Evolutionary conservation across 179 eudicot species (phyloP).

Genomic region (Spinacia oleracea): DNA sequence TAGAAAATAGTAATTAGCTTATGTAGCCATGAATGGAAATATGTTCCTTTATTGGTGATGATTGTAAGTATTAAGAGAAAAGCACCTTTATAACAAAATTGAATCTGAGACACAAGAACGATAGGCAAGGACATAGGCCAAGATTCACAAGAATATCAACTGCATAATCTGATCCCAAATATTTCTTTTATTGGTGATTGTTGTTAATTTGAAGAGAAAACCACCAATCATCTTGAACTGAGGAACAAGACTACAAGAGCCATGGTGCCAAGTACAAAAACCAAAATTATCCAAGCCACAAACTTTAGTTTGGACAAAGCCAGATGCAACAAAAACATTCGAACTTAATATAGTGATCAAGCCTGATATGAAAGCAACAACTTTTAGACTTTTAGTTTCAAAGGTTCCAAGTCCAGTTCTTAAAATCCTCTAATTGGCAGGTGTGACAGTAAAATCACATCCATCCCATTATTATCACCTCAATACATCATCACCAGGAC

Average conservation of each 20-base stretch:
- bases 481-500: too few relatives aligned
- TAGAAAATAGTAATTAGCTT: not conserved
- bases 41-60: not conserved
- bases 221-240: not conserved
- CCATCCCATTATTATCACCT: not conserved
- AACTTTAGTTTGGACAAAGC: not conserved
- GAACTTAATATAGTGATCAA: too few relatives aligned
- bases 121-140: not conserved
- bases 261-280: not conserved
- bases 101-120: not conserved
- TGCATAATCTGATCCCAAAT: not conserved
- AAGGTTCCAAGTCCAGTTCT: too few relatives aligned
- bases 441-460: too few relatives aligned
- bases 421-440: too few relatives aligned
- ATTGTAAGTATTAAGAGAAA: not conserved
- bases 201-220: not conserved
- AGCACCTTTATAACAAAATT: not conserved
- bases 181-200: not conserved
- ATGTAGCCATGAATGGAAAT: not conserved
- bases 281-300: not conserved
- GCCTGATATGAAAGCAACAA: not conserved
- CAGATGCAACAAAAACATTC: not conserved
- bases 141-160: not conserved
- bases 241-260: not conserved
- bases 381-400: too few relatives aligned